phyloP scores from a whole-genome alignment of 139 green algal species.

The Cymbomonas tetramitiformis region DNA sequence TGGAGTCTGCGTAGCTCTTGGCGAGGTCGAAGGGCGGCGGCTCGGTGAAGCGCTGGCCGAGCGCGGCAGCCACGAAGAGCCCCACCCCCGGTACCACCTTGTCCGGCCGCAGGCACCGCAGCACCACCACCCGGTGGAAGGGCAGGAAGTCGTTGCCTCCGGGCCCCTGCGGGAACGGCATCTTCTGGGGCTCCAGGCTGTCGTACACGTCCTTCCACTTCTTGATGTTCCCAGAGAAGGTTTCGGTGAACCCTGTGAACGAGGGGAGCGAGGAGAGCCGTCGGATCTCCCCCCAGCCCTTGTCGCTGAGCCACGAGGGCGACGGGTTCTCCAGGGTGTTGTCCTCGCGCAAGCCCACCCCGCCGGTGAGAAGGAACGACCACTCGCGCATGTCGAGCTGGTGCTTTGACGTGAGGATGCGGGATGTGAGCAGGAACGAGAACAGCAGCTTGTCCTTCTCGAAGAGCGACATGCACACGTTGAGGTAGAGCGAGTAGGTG shows the following conservation, averaged over 20 bases:
- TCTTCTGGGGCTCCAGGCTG: slow-evolving; percentile 9
- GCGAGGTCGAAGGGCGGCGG: slow-evolving; percentile 26
- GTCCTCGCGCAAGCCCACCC: slow-evolving; percentile 1
- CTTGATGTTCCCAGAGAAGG: background rate
- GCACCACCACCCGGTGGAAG: slow-evolving; percentile 23
- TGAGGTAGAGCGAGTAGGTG: slow-evolving; percentile 32
- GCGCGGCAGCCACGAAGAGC: slow-evolving; percentile 16
- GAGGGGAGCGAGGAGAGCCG: slow-evolving; percentile 10
- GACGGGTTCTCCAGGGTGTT: slow-evolving; percentile 38
- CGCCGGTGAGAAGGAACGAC: slow-evolving; percentile 55
- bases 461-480: slow-evolving; percentile 33
- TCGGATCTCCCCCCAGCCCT: slow-evolving; percentile 34
- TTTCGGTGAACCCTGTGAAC: slow-evolving; percentile 13
- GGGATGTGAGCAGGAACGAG: slow-evolving; percentile 21
- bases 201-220: slow-evolving; percentile 26
- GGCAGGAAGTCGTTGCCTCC: background rate
- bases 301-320: slow-evolving; percentile 45
- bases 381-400: slow-evolving; percentile 45
- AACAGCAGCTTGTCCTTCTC: slow-evolving; percentile 40
- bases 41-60: slow-evolving; percentile 21
- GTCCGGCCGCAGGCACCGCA: slow-evolving; percentile 27
- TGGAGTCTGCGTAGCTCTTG: slow-evolving; percentile 19
- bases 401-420: slow-evolving; percentile 29
- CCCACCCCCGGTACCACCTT: slow-evolving; percentile 23
- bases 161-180: slow-evolving; percentile 8